A percentile compares a stretch with the other conserved stretches of the same genome.
Conservation (phyloP, 1,284 basidiomycete species). For the Naganishia sp. region DNA sequence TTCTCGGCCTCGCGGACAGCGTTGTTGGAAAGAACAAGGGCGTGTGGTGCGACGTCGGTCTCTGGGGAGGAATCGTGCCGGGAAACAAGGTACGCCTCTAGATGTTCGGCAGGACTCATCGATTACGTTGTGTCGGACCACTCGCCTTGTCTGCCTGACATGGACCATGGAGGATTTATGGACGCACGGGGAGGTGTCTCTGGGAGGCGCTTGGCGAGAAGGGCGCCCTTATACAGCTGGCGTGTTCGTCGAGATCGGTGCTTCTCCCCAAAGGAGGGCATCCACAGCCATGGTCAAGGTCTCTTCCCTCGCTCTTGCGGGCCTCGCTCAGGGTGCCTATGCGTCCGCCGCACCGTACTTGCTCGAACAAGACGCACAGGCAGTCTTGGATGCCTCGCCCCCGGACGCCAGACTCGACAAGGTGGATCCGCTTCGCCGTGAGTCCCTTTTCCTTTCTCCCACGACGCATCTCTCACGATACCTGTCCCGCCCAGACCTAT, state of each 20-base stretch:
- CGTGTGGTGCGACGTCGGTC: constrained; percentile 75
- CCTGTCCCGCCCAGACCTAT: constrained; percentile 40
- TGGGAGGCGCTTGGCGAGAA: too few species aligned
- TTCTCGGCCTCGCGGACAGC: constrained; percentile 20
- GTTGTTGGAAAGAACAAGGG: constrained; percentile 36
- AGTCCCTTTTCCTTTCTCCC: constrained; percentile 8
- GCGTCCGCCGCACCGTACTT: constrained; percentile 13
- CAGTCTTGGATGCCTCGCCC: constrained; percentile 6
- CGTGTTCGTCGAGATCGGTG: too few species aligned
- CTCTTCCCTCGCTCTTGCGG: constrained; percentile 17
- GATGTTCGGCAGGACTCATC: constrained; percentile 65
- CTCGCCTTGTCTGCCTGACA: constrained; percentile 77
- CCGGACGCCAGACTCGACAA: constrained; percentile 24
- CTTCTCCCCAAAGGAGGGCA: too few species aligned
- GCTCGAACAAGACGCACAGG: constrained; percentile 2
- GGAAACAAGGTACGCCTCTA: constrained; percentile 67
- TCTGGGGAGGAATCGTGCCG: constrained; percentile 93
- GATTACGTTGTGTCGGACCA: constrained; percentile 92
- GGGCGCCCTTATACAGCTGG: too few species aligned
- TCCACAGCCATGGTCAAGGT: constrained; percentile 25
- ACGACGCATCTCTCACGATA: too few species aligned
- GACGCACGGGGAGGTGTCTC: constrained; percentile 89
- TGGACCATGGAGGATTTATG: constrained; percentile 84
- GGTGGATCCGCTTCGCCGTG: constrained; percentile 43
- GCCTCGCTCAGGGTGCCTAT: constrained; percentile 5